Evolutionary conservation across 371 early-diverging fungal genomes (phyloP).

Genomic region (Entomophthora muscae): DNA sequence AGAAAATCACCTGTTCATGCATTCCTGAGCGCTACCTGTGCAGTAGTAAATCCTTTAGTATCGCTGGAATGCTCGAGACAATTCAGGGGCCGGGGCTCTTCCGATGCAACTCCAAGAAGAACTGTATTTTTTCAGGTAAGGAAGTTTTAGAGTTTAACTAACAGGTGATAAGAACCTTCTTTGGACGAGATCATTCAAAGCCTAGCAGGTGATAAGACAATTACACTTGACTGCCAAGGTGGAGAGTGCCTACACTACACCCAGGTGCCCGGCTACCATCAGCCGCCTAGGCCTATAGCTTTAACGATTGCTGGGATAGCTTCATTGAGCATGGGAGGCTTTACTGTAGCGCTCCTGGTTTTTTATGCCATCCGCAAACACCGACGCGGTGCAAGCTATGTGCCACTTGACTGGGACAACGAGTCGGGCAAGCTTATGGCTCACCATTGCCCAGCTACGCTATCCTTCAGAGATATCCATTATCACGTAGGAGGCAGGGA

Average conservation of each 20-base stretch:
- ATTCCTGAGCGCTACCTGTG: constrained; percentile 56
- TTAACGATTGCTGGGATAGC: constrained; percentile 37
- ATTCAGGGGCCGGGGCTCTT: constrained; percentile 59
- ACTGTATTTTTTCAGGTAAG: constrained; percentile 45
- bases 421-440: constrained; percentile 52
- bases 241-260: constrained; percentile 80
- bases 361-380: neutral
- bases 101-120: constrained; percentile 27
- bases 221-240: constrained; percentile 43
- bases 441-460: constrained; percentile 42
- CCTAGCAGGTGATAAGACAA: constrained; percentile 57
- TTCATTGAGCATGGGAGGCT: constrained; percentile 31
- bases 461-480: constrained; percentile 41
- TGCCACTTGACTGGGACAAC: constrained; percentile 22
- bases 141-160: too few species aligned
- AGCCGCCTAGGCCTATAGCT: constrained; percentile 35
- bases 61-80: constrained; percentile 51
- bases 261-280: constrained; percentile 61
- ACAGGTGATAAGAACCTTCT: constrained; percentile 51
- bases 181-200: constrained; percentile 51
- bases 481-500: constrained; percentile 29
- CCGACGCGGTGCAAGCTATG: neutral
- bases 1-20: constrained; percentile 48
- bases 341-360: constrained; percentile 20
- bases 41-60: constrained; percentile 53